Evolutionary conservation across 257 asterid species (phyloP).

Genomic region (Nicotiana knightiana): DNA sequence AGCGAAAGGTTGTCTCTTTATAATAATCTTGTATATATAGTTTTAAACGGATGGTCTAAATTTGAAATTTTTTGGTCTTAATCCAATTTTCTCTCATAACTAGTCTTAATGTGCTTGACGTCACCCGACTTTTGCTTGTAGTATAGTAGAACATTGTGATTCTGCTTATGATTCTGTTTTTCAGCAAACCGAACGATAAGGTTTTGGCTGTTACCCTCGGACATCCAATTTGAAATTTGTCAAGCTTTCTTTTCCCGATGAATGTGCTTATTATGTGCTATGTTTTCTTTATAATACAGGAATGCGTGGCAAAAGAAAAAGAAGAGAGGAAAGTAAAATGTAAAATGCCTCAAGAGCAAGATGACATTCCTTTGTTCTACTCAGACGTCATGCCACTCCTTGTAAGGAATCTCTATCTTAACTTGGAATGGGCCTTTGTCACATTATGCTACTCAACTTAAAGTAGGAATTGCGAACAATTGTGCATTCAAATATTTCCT

Average conservation of each 20-base stretch:
- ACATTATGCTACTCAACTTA: neutral
- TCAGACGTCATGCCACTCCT: constrained; percentile 96
- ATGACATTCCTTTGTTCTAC: constrained; percentile 76
- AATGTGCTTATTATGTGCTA: neutral
- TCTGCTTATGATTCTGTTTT: neutral
- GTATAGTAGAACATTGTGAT: neutral
- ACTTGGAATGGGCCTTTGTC: neutral
- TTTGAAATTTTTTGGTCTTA: neutral
- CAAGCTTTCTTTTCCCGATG: neutral
- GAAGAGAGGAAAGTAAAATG: constrained; percentile 45
- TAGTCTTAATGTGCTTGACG: neutral
- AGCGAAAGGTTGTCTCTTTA: neutral
- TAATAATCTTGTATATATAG: neutral
- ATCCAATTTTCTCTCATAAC: neutral
- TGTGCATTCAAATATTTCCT: neutral
- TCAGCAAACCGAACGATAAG: neutral
- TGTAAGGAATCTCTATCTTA: constrained; percentile 29
- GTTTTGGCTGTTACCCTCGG: neutral
- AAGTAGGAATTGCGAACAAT: neutral
- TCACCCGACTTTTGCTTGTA: neutral
- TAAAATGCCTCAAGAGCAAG: constrained; percentile 32
- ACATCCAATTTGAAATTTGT: neutral
- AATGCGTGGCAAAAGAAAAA: constrained; percentile 53
- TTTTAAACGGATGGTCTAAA: neutral
- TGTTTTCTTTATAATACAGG: constrained; percentile 28